These are phyloP conservation scores for Cercophora newfieldiana DNA, from an alignment of 495 filamentous ascomycete species.

Conservation along the genomic window DNA sequence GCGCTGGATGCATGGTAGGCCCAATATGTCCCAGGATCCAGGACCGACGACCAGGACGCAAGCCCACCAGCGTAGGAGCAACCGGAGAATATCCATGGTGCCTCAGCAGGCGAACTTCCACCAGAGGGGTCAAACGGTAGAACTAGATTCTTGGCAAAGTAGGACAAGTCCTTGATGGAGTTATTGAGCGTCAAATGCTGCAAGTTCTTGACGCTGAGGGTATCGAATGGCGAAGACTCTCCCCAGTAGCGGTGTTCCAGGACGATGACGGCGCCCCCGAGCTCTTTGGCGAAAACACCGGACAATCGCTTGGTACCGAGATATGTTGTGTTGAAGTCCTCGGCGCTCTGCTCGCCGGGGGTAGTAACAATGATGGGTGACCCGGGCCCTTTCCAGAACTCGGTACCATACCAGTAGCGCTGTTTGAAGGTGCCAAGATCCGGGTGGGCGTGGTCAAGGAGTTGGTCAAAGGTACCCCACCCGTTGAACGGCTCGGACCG, in stretches of 20 bases:
- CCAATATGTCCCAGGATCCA: conserved; percentile 65
- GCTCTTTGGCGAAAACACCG: conserved; percentile 53
- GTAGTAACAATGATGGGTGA: conserved; percentile 47
- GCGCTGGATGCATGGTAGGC: conserved; percentile 65
- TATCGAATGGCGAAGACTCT: conserved; percentile 57
- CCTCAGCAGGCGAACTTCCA: conserved; percentile 54
- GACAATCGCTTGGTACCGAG: conserved; percentile 40
- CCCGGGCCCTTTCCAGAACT: conserved; percentile 35
- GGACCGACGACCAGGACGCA: conserved; percentile 60
- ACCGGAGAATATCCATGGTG: conserved; percentile 63
- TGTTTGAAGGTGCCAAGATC: conserved; percentile 37
- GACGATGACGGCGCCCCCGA: conserved; percentile 57
- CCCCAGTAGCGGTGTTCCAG: conserved; percentile 67
- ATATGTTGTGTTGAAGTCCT: conserved; percentile 48
- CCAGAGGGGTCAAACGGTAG: conserved; percentile 58
- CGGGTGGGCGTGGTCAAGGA: conserved; percentile 36
- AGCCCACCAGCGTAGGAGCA: conserved; percentile 67
- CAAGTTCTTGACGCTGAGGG: conserved; percentile 57
- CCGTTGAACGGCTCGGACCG: conserved; percentile 32
- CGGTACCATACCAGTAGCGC: conserved; percentile 35
- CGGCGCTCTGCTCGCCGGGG: conserved; percentile 58
- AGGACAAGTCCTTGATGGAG: conserved; percentile 59
- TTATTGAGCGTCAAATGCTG: conserved; percentile 64
- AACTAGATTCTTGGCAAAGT: conserved; percentile 61
- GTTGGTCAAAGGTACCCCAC: conserved; percentile 36